Evolutionary conservation across 306 rosid species (phyloP).

Genomic region (Alnus rubra): DNA sequence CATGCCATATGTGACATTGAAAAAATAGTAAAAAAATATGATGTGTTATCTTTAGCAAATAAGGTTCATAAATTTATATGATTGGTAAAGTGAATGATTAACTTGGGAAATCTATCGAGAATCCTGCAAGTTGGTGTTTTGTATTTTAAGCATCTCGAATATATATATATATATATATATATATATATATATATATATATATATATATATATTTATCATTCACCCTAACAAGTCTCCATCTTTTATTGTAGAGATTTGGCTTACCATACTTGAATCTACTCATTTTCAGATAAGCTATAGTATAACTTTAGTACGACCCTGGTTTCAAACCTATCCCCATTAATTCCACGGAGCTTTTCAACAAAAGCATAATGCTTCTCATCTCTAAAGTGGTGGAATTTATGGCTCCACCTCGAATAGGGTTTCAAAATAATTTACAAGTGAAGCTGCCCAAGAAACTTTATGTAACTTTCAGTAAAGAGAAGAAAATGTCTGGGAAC

Average conservation of each 20-base stretch:
- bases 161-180: slow-evolving; percentile 3
- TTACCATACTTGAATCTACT: slow-evolving; percentile 23
- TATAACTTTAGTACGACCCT: background rate
- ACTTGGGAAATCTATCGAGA: slow-evolving; percentile 17
- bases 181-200: background rate
- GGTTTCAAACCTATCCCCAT: background rate
- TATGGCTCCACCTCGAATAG: too few relatives aligned
- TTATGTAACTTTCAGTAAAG: too few relatives aligned
- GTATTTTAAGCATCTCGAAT: slow-evolving; percentile 35
- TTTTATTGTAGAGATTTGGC: slow-evolving; percentile 25
- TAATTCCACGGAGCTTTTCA: slow-evolving; percentile 3
- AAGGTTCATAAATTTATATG: background rate
- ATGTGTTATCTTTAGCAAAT: background rate
- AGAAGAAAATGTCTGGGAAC: too few relatives aligned
- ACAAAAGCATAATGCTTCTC: slow-evolving; percentile 31
- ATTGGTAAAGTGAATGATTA: background rate
- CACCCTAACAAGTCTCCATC: background rate
- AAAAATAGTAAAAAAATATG: background rate
- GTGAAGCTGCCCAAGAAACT: too few relatives aligned
- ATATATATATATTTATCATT: background rate
- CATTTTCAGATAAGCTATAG: too few relatives aligned
- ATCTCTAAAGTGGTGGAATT: too few relatives aligned
- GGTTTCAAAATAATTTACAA: too few relatives aligned
- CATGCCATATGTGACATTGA: background rate
- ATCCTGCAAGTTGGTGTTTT: slow-evolving; percentile 23